Base-by-base conservation (phyloP, 164 flowering plant species). In the Protea cynaroides region DNA sequence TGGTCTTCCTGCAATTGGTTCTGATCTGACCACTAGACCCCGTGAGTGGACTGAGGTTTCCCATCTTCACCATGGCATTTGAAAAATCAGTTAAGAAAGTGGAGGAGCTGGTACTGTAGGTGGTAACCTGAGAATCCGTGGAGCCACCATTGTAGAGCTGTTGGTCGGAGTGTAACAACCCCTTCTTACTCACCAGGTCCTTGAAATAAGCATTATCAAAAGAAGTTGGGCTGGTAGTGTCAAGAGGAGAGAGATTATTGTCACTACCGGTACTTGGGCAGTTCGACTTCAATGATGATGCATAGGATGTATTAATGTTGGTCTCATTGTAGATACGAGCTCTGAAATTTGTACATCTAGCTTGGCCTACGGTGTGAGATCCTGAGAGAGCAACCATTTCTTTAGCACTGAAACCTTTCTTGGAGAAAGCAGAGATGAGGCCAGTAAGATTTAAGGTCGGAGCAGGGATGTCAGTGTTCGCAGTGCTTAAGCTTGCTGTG, bases 331-430 rank as follows among this genome's bases (percentile, higher is more conserved):
- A 69, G 15, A 76, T 70, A 21, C 69, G 74, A 14, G 21, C 17
- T 12, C 79, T 53, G 52, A 69, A 76, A 10, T 25, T 60, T 22
- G 57, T 60, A 66, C 79, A 76, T 23, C 74, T 54, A 3, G 76
- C 76, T 63, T 60, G 71, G 6, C 76, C 79, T 13, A 76, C 69
- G 17, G 74, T 66, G 61, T 76, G 79, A 10, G 69, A 22, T n/a
- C 78, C 78, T 75, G 82, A 79, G 38, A 78, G 66, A 19, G 76
- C 76, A 5, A 76, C 80, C 80, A 80, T 58, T 37, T 82, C 83
- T 13, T 49, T 52, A 24, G 75, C 53, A 22, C 25, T 67, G 36
- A 82, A 63, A 18, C 78, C 78, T 58, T 75, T 67, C 25, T 65
- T 61, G 15, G 68, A 36, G 70, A 76, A 81, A 54, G 68, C 24